Base-by-base conservation (phyloP, 129 eudicot species). In the Tagetes patula region DNA sequence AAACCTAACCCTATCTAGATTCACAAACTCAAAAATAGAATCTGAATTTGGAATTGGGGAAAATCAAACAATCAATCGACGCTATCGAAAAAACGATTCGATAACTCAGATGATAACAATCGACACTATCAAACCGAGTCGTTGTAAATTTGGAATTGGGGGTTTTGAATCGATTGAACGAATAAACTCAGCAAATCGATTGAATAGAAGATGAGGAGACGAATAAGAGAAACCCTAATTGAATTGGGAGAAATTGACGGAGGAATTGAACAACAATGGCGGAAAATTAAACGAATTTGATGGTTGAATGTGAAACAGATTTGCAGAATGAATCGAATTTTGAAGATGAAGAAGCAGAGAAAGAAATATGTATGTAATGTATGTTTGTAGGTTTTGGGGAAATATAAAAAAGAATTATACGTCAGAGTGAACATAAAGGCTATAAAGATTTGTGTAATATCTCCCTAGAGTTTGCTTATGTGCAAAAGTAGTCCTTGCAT, bases 191-290 rank as follows among this genome's bases (percentile, higher is more conserved):
- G 27, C 42, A 31, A 69, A 50, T 65, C 63, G 48, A 80, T 72
- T 34, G 20, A 67, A 54, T 46, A 38, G 63, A 74, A 59, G 38
- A 67, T 45, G 59, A 9, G 8, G 63, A 62, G 6, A 38, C 37
- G 41, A 70, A 69, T 46, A 61, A 50, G 14, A 31, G 37, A 69
- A 82, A 77, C 77, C 86, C 86, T 78, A 74, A 62, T 53, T 73
- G 52, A 27, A 82, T 54, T 55, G 34, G 54, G 72, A 7, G 30
- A 63, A 46, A 63, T 13, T 27, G 34, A 41, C 11, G 41, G 63
- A 58, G 13, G 4, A 45, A 77, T 38, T 69, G 53, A 61, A 74
- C 67, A 62, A 31, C 27, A 47, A 8, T 45, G 34, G 72, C 5
- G 40, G 0, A 4, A 45, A 56, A 70, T 27, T 41, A 9, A 72